These are phyloP conservation scores for Diaporthe vaccinii DNA, from an alignment of 2,329 filamentous ascomycete species.

Conservation along the genomic window DNA sequence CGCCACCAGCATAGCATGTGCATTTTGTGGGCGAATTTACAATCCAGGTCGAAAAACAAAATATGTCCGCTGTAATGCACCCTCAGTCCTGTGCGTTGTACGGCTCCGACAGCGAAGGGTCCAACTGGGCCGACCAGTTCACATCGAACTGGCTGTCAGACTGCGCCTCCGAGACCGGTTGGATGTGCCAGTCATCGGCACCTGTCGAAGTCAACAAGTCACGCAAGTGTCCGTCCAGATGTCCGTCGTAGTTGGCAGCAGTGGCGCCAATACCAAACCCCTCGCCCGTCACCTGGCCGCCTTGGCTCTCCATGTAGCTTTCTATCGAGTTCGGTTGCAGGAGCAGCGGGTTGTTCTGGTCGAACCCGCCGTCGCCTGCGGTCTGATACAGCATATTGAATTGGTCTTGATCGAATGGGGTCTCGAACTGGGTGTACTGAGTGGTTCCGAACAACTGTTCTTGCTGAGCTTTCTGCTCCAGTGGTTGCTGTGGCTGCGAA, in stretches of 20 bases:
- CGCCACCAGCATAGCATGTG: constrained; percentile 27
- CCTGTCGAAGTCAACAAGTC: constrained; percentile 18
- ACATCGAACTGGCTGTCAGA: constrained; percentile 34
- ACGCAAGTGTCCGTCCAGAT: constrained; percentile 4
- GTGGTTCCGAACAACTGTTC: constrained; percentile 24
- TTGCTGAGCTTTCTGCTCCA: constrained; percentile 41
- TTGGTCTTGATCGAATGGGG: neutral
- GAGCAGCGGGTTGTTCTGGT: constrained; percentile 36
- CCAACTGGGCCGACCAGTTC: constrained; percentile 31
- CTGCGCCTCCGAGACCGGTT: constrained; percentile 35
- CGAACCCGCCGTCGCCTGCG: constrained; percentile 21
- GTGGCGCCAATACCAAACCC: neutral
- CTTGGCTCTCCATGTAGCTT: constrained; percentile 14
- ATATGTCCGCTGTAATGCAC: constrained; percentile 11
- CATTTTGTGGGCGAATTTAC: constrained; percentile 20
- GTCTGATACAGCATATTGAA: neutral
- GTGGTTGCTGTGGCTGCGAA: constrained; percentile 42
- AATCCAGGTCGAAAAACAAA: neutral
- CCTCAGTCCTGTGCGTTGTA: constrained; percentile 38
- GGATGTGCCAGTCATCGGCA: constrained; percentile 38
- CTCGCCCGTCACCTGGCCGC: neutral
- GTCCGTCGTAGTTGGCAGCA: neutral
- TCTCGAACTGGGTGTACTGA: constrained; percentile 21
- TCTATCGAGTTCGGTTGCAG: constrained; percentile 37
- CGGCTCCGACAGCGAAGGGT: constrained; percentile 40